Evolutionary conservation across 768 basidiomycete genomes (phyloP).

Genomic region (Naematelia aurantialba): DNA sequence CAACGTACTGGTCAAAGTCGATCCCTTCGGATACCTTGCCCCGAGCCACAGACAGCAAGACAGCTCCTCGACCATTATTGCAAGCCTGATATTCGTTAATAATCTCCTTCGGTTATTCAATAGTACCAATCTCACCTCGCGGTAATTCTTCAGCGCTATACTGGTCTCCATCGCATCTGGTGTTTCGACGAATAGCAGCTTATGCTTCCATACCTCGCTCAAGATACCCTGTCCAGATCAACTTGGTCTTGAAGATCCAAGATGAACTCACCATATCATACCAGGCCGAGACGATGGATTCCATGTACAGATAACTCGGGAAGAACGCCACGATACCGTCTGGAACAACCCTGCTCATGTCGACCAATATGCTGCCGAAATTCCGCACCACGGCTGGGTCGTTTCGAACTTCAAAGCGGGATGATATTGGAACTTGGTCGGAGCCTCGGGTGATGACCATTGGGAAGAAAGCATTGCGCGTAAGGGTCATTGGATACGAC

Average conservation of each 20-base stretch:
- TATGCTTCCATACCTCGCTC: conserved; percentile 99
- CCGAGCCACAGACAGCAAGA: conserved; percentile 91
- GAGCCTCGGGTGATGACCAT: conserved; percentile 96
- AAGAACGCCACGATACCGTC: conserved; percentile 99
- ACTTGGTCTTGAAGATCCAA: not conserved
- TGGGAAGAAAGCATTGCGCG: conserved; percentile 92
- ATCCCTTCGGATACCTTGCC: conserved; percentile 99
- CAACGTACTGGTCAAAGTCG: conserved; percentile 84
- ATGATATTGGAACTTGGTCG: conserved; percentile 97
- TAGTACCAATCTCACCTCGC: conserved; percentile 61
- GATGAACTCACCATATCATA: conserved; percentile 85
- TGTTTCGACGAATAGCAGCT: conserved; percentile 97
- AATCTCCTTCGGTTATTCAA: not conserved
- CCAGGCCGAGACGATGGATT: conserved; percentile 99
- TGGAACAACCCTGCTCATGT: conserved; percentile 96
- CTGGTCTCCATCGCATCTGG: conserved; percentile 99
- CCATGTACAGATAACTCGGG: conserved; percentile 99
- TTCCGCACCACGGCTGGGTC: conserved; percentile 98
- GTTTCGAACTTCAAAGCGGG: conserved; percentile 96
- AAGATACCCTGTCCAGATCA: conserved; percentile 74
- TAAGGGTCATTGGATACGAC: conserved; percentile 95
- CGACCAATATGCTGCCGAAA: conserved; percentile 95
- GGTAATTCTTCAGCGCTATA: conserved; percentile 94
- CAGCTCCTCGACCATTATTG: conserved; percentile 95
- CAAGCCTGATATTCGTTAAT: conserved; percentile 66